Evolutionary conservation across 2,329 filamentous ascomycete species (phyloP).

Genomic region (Colletotrichum sp.): DNA sequence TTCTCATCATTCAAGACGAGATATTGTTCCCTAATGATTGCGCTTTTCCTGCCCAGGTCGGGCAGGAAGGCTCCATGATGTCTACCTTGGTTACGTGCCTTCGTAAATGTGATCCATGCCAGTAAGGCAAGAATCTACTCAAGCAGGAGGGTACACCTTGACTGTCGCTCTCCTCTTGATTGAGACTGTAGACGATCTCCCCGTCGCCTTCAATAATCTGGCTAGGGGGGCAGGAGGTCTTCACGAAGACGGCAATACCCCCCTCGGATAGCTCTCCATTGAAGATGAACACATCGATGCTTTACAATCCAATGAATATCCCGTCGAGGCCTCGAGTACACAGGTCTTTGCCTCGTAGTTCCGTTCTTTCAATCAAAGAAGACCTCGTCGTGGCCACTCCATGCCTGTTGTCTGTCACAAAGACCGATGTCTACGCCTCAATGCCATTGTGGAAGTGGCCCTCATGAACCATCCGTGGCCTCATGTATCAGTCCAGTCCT

Average conservation of each 20-base stretch:
- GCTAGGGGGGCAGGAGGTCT: background rate
- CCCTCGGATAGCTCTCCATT: background rate
- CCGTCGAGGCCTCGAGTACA: background rate
- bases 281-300: background rate
- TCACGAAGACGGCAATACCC: background rate
- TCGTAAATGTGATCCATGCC: background rate
- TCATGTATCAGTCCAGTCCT: background rate
- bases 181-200: background rate
- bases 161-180: background rate
- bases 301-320: background rate
- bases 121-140: background rate
- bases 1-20: background rate
- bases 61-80: background rate
- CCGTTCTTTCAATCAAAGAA: background rate
- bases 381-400: background rate
- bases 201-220: background rate
- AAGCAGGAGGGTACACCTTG: background rate
- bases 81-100: background rate
- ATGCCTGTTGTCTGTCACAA: background rate
- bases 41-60: background rate
- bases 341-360: background rate
- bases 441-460: background rate
- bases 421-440: background rate
- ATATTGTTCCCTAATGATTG: background rate
- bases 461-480: background rate